Evolutionary conservation across 257 asterid species (phyloP).

Genomic region (Forsythia viridissima): DNA sequence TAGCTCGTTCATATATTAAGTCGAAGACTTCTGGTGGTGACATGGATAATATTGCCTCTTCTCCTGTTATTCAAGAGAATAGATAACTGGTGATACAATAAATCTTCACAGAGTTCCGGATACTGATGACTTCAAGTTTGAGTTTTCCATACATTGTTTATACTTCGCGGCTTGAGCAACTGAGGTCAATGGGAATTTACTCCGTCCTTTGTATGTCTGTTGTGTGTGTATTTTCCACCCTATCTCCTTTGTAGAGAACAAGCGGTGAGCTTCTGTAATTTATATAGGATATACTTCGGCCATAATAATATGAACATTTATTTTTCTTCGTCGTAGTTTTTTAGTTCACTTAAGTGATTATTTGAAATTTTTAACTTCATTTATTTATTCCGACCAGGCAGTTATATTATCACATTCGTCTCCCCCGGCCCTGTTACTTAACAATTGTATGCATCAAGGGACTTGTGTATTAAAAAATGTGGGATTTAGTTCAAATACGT

Average conservation of each 20-base stretch:
- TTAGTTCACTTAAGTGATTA: background rate
- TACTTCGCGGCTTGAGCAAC: background rate
- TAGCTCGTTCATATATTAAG: slow-evolving; percentile 61
- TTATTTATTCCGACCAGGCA: no score
- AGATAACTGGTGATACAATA: slow-evolving; percentile 26
- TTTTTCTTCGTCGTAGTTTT: background rate
- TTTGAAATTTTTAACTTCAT: background rate
- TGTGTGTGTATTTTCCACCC: slow-evolving; percentile 36
- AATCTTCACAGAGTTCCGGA: background rate
- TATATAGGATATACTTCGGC: slow-evolving; percentile 24
- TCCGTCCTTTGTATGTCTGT: slow-evolving; percentile 1
- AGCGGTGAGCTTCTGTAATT: slow-evolving; percentile 39
- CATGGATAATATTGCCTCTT: slow-evolving; percentile 25
- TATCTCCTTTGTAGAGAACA: slow-evolving; percentile 43
- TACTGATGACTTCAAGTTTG: background rate
- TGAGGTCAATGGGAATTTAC: slow-evolving; percentile 10
- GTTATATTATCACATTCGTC: no score
- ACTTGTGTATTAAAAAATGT: no score
- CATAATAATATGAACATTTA: background rate
- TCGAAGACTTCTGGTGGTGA: slow-evolving; percentile 44
- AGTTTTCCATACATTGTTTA: background rate
- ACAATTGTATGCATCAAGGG: no score
- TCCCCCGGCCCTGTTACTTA: no score
- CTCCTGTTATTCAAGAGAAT: slow-evolving; percentile 35
- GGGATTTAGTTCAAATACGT: no score